These are phyloP conservation scores for Kockiozyma suomiensis DNA, from an alignment of 805 yeast species.

Conservation along the genomic window DNA sequence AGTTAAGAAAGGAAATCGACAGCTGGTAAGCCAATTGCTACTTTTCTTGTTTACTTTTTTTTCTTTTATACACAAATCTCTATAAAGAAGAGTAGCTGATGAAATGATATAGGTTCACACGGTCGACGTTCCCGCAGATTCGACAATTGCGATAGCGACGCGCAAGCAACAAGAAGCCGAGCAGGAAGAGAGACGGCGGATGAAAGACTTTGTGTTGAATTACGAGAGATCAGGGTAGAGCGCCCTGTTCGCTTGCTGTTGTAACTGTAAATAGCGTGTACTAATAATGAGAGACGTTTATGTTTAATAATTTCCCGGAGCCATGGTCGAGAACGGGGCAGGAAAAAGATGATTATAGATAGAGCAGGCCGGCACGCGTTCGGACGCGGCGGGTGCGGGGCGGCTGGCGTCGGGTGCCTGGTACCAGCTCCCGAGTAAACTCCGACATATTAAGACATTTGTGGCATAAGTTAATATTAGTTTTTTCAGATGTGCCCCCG, in stretches of 20 bases:
- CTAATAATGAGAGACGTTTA: no score
- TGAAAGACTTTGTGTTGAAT: constrained; percentile 33
- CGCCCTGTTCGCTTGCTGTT: not conserved
- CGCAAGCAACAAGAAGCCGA: constrained; percentile 33
- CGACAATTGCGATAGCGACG: constrained; percentile 34
- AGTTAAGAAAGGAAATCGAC: constrained; percentile 31
- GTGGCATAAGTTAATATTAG: not conserved
- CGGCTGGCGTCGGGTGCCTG: constrained; percentile 12
- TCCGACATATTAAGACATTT: not conserved
- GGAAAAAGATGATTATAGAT: not conserved
- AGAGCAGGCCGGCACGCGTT: not conserved
- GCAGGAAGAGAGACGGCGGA: constrained; percentile 30
- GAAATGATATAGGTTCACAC: constrained; percentile 13
- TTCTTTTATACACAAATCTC: not conserved
- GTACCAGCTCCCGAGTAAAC: constrained; percentile 6
- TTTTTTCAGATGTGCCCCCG: constrained; percentile 4
- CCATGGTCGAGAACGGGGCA: no score
- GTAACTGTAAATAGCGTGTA: no score
- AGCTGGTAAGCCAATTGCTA: constrained; percentile 27
- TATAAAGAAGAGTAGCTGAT: not conserved
- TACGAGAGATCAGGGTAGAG: constrained; percentile 22
- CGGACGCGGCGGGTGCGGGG: constrained; percentile 2
- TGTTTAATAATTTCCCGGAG: no score
- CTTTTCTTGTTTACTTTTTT: no score
- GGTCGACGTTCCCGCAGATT: constrained; percentile 33